Evolutionary conservation across 805 yeast genomes (phyloP).

Genomic region (Barnettozyma populi): DNA sequence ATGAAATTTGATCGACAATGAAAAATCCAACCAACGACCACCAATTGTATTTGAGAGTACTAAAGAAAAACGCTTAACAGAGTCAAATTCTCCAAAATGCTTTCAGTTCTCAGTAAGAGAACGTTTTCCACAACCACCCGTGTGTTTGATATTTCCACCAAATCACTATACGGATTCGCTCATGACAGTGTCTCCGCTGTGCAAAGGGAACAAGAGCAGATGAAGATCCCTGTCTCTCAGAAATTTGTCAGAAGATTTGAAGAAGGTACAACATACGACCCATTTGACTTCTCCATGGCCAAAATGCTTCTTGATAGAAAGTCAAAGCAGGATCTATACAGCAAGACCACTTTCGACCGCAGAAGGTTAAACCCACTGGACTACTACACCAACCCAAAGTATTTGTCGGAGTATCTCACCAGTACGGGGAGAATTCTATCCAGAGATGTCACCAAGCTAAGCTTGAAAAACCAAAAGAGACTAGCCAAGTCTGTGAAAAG

Average conservation of each 20-base stretch:
- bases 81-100: not conserved
- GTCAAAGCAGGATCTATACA: conserved; percentile 18
- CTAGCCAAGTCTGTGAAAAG: conserved; percentile 75
- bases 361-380: conserved; percentile 61
- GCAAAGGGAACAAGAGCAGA: not conserved
- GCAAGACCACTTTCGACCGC: conserved; percentile 32
- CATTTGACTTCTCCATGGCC: conserved; percentile 71
- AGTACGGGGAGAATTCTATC: conserved; percentile 74
- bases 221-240: conserved; percentile 2
- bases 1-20: not conserved
- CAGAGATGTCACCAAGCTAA: conserved; percentile 39
- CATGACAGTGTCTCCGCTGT: not conserved
- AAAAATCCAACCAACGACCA: not conserved
- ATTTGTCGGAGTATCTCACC: conserved; percentile 59
- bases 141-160: not conserved
- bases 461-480: conserved; percentile 13
- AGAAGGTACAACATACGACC: conserved; percentile 60
- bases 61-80: not conserved
- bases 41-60: no score
- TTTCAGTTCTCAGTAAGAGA: not conserved
- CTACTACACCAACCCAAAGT: conserved; percentile 66
- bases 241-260: conserved; percentile 42
- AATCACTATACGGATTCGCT: not conserved
- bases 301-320: conserved; percentile 47
- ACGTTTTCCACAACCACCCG: not conserved